These are phyloP conservation scores for Paramecium octaurelia DNA, from an alignment of 73 alveolate genomes.

Conservation along the genomic window DNA sequence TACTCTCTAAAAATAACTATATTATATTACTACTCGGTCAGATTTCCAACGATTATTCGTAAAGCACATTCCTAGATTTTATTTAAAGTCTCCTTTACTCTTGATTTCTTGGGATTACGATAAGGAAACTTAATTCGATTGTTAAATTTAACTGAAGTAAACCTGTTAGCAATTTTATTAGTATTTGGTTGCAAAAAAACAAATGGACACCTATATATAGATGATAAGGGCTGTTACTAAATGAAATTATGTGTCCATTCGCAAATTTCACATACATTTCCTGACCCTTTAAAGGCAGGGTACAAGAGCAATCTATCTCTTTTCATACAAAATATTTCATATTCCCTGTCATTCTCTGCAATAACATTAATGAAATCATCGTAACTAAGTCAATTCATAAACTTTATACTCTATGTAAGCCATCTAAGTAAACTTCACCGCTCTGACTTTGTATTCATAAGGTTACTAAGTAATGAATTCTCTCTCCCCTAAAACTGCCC, in stretches of 20 bases:
- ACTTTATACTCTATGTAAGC: background rate
- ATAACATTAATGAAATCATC: slow-evolving; percentile 12
- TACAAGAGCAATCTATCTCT: background rate
- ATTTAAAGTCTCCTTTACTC: background rate
- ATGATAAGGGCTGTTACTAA: background rate
- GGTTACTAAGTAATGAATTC: slow-evolving; percentile 18
- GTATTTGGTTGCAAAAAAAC: slow-evolving; percentile 28
- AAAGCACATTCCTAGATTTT: background rate
- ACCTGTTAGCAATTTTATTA: background rate
- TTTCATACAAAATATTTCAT: slow-evolving; percentile 16
- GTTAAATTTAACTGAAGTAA: background rate
- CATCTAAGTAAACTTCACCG: background rate
- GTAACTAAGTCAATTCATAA: background rate
- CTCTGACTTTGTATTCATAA: slow-evolving; percentile 20
- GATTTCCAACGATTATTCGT: background rate
- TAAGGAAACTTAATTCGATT: slow-evolving; percentile 14
- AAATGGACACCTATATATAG: background rate
- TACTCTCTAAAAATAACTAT: background rate
- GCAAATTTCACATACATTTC: slow-evolving; percentile 32
- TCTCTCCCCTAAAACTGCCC: slow-evolving; percentile 39
- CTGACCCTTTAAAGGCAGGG: slow-evolving; percentile 14
- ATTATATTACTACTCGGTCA: background rate
- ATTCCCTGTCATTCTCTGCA: background rate
- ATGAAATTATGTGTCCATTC: slow-evolving; percentile 38
- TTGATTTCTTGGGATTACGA: background rate